Base-by-base conservation (phyloP, 1,284 basidiomycete species). In the Sanghuangporus sanghuang region DNA sequence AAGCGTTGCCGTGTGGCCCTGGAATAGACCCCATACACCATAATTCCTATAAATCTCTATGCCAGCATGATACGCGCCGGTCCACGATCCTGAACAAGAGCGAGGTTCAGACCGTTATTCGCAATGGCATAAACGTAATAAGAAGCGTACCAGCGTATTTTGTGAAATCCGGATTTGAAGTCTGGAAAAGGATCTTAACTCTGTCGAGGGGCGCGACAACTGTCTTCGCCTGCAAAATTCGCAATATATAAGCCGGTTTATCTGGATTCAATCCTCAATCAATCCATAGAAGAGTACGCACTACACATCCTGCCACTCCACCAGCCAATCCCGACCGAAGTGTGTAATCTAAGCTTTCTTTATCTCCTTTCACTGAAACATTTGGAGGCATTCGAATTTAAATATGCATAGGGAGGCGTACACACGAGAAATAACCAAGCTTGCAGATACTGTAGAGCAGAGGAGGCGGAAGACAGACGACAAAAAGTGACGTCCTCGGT, bases 181-280 rank as follows among this genome's bases (percentile, higher is more conserved):
- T 95, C 75, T 99, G 97, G 73, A 99, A 98, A 60, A 99, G 85
- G 70, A 99, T 99, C 81, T 99, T 99, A 71, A 99, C 96, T 70
- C 97, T 84, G 74, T 99, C 97, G 35, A 99, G 83, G 1, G 97
- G 97, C 23, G 97, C 97, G 62, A 99, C 95, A 21, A 92, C 90
- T 7, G 97, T 96, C 78, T 99, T 99, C 57, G 96, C 96, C 93
- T 96, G 67, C 8, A 63, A 32, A 32, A 32, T 32, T 32, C 27
- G 27, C 27, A 57, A 62, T 61, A 64, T 59, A 18, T 57, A 46
- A 32, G 59, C 60, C 57, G 60, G 16, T 14, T 27, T 8, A 36
- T 23, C 27, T 27, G 14, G 21, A 12, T 18, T 9, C 32, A 9
- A 53, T 53, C 32, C 27, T 11, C 11, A 35, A 36, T 49, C 9